phyloP scores from a whole-genome alignment of 2,329 filamentous ascomycete species.

The Diaporthe citriasiana region DNA sequence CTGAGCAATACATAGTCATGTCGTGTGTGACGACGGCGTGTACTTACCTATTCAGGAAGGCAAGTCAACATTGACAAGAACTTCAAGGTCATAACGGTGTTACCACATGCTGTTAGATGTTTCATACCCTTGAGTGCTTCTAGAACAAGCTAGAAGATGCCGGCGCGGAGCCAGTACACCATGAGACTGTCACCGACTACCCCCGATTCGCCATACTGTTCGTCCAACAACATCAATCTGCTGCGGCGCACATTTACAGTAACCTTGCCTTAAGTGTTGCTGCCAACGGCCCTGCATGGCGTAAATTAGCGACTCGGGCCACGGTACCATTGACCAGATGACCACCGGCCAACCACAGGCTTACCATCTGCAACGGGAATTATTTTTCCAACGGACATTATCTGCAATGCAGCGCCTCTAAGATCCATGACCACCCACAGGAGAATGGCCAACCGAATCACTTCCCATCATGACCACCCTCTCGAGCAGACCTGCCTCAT shows the following conservation, averaged over 20 bases:
- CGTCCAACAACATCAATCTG: neutral
- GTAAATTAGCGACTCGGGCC: neutral
- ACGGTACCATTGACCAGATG: too few relatives aligned
- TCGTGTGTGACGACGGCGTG: conserved; percentile 7
- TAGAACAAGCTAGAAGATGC: conserved; percentile 22
- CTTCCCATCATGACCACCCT: neutral
- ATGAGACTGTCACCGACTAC: neutral
- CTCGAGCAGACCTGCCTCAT: neutral
- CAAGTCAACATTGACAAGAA: conserved; percentile 4
- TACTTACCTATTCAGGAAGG: conserved; percentile 16
- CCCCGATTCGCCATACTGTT: too few relatives aligned
- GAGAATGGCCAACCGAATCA: neutral
- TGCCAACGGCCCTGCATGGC: neutral
- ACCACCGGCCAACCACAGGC: neutral
- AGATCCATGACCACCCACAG: neutral
- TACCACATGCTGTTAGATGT: neutral
- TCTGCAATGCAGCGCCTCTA: too few relatives aligned
- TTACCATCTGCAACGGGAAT: neutral
- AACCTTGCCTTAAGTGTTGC: too few relatives aligned
- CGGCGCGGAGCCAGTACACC: neutral
- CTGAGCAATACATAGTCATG: neutral
- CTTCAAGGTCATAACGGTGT: neutral
- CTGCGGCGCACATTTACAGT: too few relatives aligned
- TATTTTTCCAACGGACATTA: neutral
- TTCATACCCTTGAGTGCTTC: conserved; percentile 5